Percentiles rank a stretch among this genome's conserved stretches.
Evolutionary conservation across 2,329 filamentous ascomycete species (phyloP).

Genomic region (Penicillium sp.): DNA sequence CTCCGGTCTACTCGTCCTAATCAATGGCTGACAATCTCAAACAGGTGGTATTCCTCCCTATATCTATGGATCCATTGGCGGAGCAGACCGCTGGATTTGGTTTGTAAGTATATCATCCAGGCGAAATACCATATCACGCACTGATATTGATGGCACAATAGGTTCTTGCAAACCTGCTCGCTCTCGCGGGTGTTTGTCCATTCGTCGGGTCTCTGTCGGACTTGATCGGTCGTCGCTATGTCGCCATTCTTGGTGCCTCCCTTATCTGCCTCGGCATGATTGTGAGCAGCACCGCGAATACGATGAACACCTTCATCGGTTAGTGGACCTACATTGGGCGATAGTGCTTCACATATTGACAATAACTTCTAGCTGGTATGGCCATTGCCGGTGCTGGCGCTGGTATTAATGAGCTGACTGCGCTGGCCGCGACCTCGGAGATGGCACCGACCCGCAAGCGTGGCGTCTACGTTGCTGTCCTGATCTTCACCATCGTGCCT

Average conservation of each 20-base stretch:
- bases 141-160: conserved; percentile 12
- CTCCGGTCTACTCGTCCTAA: background rate
- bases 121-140: too few relatives aligned
- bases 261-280: conserved; percentile 63
- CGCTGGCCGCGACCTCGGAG: conserved; percentile 68
- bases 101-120: conserved; percentile 42
- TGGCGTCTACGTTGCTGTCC: conserved; percentile 62
- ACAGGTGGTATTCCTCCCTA: conserved; percentile 52
- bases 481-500: conserved; percentile 64
- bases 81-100: conserved; percentile 64
- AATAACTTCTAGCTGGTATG: conserved; percentile 49
- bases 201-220: conserved; percentile 69
- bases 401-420: conserved; percentile 69
- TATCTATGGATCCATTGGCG: conserved; percentile 64
- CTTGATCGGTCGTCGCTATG: conserved; percentile 62
- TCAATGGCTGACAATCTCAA: conserved; percentile 5
- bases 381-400: conserved; percentile 65
- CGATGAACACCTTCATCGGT: conserved; percentile 65
- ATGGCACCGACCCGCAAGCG: conserved; percentile 67
- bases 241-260: conserved; percentile 57
- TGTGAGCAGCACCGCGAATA: conserved; percentile 58
- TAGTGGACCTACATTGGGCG: conserved; percentile 35
- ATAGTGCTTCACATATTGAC: background rate
- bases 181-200: conserved; percentile 59
- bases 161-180: conserved; percentile 56